A percentile compares a stretch with the other conserved stretches of the same genome.
phyloP scores from a whole-genome alignment of 305 asterid genomes.

The Plantago coronopus region DNA sequence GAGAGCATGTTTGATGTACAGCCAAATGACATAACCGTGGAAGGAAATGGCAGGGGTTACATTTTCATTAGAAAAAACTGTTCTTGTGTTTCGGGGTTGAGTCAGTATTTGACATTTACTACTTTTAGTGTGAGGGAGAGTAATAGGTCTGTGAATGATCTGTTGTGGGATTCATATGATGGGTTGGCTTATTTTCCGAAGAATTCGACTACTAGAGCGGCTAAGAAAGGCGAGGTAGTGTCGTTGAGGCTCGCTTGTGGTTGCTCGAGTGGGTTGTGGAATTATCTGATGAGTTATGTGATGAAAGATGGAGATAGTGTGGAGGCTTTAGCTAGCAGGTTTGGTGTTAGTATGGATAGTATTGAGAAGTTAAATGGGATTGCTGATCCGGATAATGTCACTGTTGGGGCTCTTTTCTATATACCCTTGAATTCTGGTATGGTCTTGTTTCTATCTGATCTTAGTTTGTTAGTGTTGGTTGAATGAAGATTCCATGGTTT shows the following conservation, averaged over 20 bases:
- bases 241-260: conserved; percentile 77
- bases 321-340: conserved; percentile 80
- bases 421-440: conserved; percentile 85
- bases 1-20: conserved; percentile 94
- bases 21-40: conserved; percentile 59
- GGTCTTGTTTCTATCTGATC: conserved; percentile 1
- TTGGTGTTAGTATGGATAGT: conserved; percentile 97
- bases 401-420: conserved; percentile 71
- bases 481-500: conserved; percentile 14
- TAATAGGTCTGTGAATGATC: conserved; percentile 64
- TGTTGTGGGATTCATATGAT: conserved; percentile 63
- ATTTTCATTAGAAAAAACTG: conserved; percentile 82
- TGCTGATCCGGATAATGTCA: conserved; percentile 75
- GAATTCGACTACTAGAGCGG: conserved; percentile 56
- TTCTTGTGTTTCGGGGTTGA: conserved; percentile 60
- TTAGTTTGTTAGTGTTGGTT: conserved; percentile 11
- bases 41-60: conserved; percentile 73
- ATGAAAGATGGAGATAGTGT: conserved; percentile 76
- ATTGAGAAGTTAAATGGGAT: conserved; percentile 74
- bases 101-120: conserved; percentile 61
- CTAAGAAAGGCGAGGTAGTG: conserved; percentile 73
- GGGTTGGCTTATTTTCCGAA: conserved; percentile 83
- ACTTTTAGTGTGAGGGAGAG: conserved; percentile 68
- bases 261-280: conserved; percentile 93
- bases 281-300: conserved; percentile 91